Evolutionary conservation across 2,329 filamentous ascomycete genomes (phyloP).

Genomic region (Colletotrichum liriopes): DNA sequence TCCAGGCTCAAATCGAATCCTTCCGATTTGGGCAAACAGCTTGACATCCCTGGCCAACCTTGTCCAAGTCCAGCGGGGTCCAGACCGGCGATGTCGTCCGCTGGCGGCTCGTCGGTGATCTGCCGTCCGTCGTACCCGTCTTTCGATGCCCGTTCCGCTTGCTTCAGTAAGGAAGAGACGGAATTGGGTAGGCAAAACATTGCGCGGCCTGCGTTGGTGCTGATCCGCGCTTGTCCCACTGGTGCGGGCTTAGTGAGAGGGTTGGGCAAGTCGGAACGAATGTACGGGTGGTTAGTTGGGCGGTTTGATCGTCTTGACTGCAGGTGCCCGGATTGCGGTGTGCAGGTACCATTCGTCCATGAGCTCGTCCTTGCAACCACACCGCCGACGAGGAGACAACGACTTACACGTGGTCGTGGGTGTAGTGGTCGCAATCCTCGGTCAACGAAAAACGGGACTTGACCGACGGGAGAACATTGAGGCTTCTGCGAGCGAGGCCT

Average conservation of each 20-base stretch:
- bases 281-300: conserved; percentile 10
- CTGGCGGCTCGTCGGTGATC: conserved; percentile 1
- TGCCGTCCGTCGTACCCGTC: background rate
- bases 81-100: conserved; percentile 11
- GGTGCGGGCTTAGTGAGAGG: conserved; percentile 28
- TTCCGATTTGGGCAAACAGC: conserved; percentile 17
- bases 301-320: conserved; percentile 27
- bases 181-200: conserved; percentile 25
- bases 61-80: conserved; percentile 5
- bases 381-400: background rate
- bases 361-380: conserved; percentile 12
- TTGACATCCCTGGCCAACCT: conserved; percentile 20
- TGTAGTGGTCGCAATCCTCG: conserved; percentile 28
- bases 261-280: conserved; percentile 21
- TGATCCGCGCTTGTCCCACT: conserved; percentile 26
- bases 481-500: conserved; percentile 5
- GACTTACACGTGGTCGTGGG: conserved; percentile 14
- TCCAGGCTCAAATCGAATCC: conserved; percentile 15
- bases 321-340: background rate
- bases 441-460: conserved; percentile 12
- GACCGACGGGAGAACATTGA: conserved; percentile 3
- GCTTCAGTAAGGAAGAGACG: background rate
- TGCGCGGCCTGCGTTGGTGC: conserved; percentile 39
- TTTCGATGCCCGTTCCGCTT: background rate
- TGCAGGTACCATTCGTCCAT: conserved; percentile 1